Conservation (phyloP, 1,284 basidiomycete genomes). For the Ceratobasidium theobromae region DNA sequence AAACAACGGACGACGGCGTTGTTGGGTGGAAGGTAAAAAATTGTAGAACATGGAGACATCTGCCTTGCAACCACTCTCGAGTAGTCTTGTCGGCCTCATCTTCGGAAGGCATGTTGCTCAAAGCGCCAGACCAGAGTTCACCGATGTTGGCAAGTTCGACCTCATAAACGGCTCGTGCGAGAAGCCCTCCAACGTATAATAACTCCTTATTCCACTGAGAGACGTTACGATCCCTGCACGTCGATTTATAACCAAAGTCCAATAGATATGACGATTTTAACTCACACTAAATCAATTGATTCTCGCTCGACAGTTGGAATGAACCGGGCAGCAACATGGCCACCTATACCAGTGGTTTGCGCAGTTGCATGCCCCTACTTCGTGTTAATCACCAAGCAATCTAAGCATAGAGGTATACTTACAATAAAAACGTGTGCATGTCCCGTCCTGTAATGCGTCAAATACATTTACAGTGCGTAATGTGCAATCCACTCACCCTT, state of each 20-base stretch:
- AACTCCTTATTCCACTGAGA: slow-evolving; percentile 86
- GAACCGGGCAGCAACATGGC: slow-evolving; percentile 89
- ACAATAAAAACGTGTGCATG: slow-evolving; percentile 78
- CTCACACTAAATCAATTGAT: slow-evolving; percentile 84
- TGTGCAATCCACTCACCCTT: slow-evolving; percentile 55
- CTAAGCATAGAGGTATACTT: slow-evolving; percentile 37
- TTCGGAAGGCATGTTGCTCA: slow-evolving; percentile 37
- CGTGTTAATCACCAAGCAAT: slow-evolving; percentile 31
- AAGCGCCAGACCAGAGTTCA: slow-evolving; percentile 57
- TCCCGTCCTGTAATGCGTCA: slow-evolving; percentile 51
- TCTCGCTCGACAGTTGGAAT: slow-evolving; percentile 98
- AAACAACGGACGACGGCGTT: slow-evolving; percentile 86
- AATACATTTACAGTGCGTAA: not conserved
- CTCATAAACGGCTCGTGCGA: slow-evolving; percentile 85
- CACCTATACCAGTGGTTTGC: slow-evolving; percentile 92
- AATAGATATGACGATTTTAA: slow-evolving; percentile 37
- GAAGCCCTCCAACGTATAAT: slow-evolving; percentile 78
- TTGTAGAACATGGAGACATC: slow-evolving; percentile 80
- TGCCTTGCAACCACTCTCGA: slow-evolving; percentile 54
- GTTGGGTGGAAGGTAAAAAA: slow-evolving; percentile 89
- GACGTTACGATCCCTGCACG: slow-evolving; percentile 64
- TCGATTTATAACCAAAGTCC: slow-evolving; percentile 41
- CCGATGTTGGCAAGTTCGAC: slow-evolving; percentile 69
- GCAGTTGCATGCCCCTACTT: slow-evolving; percentile 73
- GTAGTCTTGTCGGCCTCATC: slow-evolving; percentile 36